Evolutionary conservation across 2,329 filamentous ascomycete genomes (phyloP).

Genomic region (Colletotrichum abscissum): DNA sequence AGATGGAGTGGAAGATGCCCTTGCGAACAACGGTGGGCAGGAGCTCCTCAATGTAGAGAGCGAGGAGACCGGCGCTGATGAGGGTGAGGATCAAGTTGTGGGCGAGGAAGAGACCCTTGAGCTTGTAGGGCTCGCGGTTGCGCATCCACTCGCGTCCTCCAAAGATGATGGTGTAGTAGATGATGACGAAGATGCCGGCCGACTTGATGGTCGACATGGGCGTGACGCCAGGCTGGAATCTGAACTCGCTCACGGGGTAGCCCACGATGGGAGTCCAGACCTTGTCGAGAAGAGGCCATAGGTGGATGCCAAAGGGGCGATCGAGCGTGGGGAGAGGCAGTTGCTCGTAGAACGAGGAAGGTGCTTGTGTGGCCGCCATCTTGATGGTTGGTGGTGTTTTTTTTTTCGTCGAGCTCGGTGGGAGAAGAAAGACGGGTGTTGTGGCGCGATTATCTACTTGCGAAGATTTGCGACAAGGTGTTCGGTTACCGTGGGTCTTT

Average conservation of each 20-base stretch:
- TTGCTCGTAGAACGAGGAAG: conserved; percentile 63
- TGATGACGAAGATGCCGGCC: conserved; percentile 81
- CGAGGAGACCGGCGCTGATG: conserved; percentile 84
- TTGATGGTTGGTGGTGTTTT: conserved; percentile 30
- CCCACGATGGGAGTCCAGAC: conserved; percentile 81
- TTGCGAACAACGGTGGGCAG: conserved; percentile 83
- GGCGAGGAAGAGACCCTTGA: conserved; percentile 90
- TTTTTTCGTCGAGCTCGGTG: conserved; percentile 19
- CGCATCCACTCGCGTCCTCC: conserved; percentile 94
- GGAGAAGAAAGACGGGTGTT: background rate
- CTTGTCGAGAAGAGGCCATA: conserved; percentile 97
- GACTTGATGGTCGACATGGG: conserved; percentile 91
- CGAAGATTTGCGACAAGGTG: conserved; percentile 14
- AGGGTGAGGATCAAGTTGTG: conserved; percentile 95
- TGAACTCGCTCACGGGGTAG: conserved; percentile 87
- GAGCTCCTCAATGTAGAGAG: conserved; percentile 91
- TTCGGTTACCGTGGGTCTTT: conserved; percentile 32
- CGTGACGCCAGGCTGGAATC: conserved; percentile 83
- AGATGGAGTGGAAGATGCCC: conserved; percentile 92
- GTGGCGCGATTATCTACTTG: conserved; percentile 13
- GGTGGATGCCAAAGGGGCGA: conserved; percentile 87
- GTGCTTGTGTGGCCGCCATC: conserved; percentile 51
- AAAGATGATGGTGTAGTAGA: conserved; percentile 95
- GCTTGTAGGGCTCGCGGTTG: conserved; percentile 84
- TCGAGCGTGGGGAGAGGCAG: conserved; percentile 84